A percentile compares a stretch with the other conserved stretches of the same genome.
These are phyloP conservation scores for Tulasnella sp. DNA, from an alignment of 768 basidiomycete genomes.

Conservation along the genomic window DNA sequence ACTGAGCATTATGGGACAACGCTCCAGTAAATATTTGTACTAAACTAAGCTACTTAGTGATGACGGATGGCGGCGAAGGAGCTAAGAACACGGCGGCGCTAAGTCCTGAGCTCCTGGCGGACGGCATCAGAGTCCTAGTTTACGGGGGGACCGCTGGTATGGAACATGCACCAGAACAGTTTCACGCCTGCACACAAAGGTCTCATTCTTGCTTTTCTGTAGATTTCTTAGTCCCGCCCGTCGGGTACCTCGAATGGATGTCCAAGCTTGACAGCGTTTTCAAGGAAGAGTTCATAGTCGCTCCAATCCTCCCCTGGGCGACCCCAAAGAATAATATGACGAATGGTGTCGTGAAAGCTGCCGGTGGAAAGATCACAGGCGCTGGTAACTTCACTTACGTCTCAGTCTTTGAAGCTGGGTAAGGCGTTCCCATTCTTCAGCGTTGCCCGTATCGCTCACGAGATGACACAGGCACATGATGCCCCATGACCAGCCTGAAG, in stretches of 20 bases:
- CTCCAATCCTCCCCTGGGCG: constrained; percentile 54
- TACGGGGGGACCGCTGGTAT: constrained; percentile 62
- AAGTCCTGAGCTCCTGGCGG: constrained; percentile 76
- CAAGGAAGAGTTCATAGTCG: constrained; percentile 36
- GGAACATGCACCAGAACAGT: not conserved
- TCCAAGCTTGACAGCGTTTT: constrained; percentile 63
- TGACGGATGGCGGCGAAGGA: constrained; percentile 61
- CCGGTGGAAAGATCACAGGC: constrained; percentile 58
- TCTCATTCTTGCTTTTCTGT: not conserved
- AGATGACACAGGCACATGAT: not conserved
- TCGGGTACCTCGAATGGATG: constrained; percentile 77
- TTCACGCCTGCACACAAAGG: too few relatives aligned
- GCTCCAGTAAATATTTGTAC: not conserved
- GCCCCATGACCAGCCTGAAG: not conserved
- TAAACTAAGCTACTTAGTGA: not conserved
- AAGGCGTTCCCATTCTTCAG: not conserved
- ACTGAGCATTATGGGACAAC: not conserved
- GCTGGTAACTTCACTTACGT: constrained; percentile 86
- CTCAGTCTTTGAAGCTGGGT: constrained; percentile 78
- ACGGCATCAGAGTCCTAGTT: constrained; percentile 79
- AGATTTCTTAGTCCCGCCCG: constrained; percentile 49
- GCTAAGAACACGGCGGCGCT: constrained; percentile 80
- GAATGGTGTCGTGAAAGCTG: constrained; percentile 70
- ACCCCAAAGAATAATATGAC: constrained; percentile 54
- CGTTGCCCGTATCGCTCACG: not conserved